Percentiles rank a stretch among this genome's conserved stretches.
Evolutionary conservation across 179 eudicot species (phyloP).

Genomic region (Nepenthes alata): DNA sequence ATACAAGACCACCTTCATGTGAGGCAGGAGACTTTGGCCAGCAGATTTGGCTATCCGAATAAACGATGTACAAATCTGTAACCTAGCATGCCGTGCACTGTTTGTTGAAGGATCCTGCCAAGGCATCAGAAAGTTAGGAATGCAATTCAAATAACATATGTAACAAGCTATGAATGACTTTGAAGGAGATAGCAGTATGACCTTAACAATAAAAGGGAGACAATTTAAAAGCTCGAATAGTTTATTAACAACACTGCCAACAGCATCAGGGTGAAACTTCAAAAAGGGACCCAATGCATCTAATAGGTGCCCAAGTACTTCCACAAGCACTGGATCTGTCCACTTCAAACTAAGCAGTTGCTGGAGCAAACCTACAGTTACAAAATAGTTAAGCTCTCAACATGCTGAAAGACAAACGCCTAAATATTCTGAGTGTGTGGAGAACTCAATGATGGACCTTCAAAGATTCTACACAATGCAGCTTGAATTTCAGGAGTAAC

Average conservation of each 20-base stretch:
- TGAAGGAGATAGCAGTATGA: not conserved
- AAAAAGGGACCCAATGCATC: conserved; percentile 87
- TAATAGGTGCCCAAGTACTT: conserved; percentile 77
- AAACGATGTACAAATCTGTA: conserved; percentile 95
- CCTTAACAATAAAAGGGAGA: conserved; percentile 2
- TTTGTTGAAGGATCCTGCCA: conserved; percentile 87
- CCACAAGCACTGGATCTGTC: conserved; percentile 79
- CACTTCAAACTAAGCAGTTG: conserved; percentile 73
- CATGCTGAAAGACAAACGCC: conserved; percentile 11
- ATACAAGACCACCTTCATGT: conserved; percentile 67
- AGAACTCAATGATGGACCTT: conserved; percentile 37
- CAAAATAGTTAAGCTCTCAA: conserved; percentile 21
- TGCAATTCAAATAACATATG: conserved; percentile 1
- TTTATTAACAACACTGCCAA: conserved; percentile 75
- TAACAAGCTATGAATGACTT: not conserved
- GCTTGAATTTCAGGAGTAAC: conserved; percentile 41
- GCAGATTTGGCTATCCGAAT: conserved; percentile 92
- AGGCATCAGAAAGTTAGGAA: conserved; percentile 9
- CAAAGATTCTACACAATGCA: conserved; percentile 57
- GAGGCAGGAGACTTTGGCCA: conserved; percentile 78
- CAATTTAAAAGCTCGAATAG: conserved; percentile 66
- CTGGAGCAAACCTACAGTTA: conserved; percentile 68
- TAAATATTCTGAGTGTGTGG: conserved; percentile 1
- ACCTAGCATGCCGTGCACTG: conserved; percentile 81
- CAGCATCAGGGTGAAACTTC: conserved; percentile 74